Conservation (phyloP, 305 asterid species). For the Coffea humblotiana region DNA sequence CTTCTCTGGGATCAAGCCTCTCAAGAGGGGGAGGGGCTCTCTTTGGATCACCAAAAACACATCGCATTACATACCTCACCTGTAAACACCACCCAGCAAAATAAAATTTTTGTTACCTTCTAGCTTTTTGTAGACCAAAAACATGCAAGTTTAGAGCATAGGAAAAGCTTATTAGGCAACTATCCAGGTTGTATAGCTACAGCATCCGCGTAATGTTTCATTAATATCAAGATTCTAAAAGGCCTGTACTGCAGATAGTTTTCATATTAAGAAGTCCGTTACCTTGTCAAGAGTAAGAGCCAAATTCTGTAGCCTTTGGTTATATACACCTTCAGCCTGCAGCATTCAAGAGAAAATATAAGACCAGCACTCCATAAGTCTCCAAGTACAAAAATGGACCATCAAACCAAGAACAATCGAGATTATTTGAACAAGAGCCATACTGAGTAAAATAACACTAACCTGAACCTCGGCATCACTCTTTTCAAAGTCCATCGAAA, state of each 20-base stretch:
- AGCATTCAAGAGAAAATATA: constrained; percentile 26
- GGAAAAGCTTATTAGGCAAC: background rate
- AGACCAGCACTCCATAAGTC: constrained; percentile 3
- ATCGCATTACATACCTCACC: constrained; percentile 98
- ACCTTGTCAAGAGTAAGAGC: constrained; percentile 99
- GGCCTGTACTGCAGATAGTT: too few relatives aligned
- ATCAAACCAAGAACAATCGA: background rate
- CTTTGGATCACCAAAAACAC: constrained; percentile 94
- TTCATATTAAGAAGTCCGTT: background rate
- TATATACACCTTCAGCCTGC: constrained; percentile 98
- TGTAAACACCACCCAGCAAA: constrained; percentile 25
- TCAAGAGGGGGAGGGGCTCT: constrained; percentile 94
- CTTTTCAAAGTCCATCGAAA: constrained; percentile 78
- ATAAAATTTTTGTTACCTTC: background rate
- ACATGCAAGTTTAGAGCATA: background rate
- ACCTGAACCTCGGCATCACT: constrained; percentile 99
- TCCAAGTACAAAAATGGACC: constrained; percentile 8
- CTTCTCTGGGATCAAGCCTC: constrained; percentile 78
- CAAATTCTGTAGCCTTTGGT: constrained; percentile 96
- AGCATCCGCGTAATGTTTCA: background rate
- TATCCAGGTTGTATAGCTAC: constrained; percentile 3
- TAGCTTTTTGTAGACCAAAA: background rate
- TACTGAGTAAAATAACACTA: background rate
- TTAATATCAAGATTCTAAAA: too few relatives aligned
- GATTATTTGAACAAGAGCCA: background rate